Evolutionary conservation across 306 rosid species (phyloP).

Genomic region (Purshia tridentata): DNA sequence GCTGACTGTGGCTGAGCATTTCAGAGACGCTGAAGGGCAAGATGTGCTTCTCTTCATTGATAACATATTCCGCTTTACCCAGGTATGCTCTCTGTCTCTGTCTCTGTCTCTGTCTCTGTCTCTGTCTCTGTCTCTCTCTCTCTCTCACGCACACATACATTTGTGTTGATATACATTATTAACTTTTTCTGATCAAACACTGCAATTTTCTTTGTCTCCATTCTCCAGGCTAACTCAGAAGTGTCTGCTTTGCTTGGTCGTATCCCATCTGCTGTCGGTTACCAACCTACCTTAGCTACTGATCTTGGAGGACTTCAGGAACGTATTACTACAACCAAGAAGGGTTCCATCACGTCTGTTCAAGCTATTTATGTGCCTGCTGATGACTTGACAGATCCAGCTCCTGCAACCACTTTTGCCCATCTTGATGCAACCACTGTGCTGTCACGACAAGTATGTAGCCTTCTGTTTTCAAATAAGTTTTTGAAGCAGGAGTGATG

Average conservation of each 20-base stretch:
- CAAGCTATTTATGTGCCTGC: slow-evolving; percentile 99
- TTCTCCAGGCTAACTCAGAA: slow-evolving; percentile 85
- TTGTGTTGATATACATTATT: not conserved
- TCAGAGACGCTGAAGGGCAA: slow-evolving; percentile 99
- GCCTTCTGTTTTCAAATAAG: not conserved
- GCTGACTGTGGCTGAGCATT: slow-evolving; percentile 89
- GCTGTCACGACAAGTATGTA: slow-evolving; percentile 77
- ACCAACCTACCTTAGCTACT: slow-evolving; percentile 95
- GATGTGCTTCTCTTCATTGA: slow-evolving; percentile 97
- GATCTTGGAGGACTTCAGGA: slow-evolving; percentile 99
- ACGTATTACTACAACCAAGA: slow-evolving; percentile 94
- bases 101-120: too few relatives aligned
- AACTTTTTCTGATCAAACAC: not conserved
- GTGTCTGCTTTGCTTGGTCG: slow-evolving; percentile 99
- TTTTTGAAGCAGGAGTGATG: not conserved
- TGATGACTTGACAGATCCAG: slow-evolving; percentile 99
- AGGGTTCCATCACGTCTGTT: slow-evolving; percentile 96
- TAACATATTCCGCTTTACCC: slow-evolving; percentile 97
- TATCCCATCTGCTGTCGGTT: slow-evolving; percentile 98
- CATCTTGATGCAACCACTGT: slow-evolving; percentile 99
- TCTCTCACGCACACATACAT: not conserved
- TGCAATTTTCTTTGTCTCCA: not conserved
- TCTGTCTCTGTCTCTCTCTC: not conserved
- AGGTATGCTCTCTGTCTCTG: slow-evolving; percentile 38
- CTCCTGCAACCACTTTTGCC: slow-evolving; percentile 98